Conservation (phyloP, 2,329 filamentous ascomycete species). For the Colletotrichum sidae region DNA sequence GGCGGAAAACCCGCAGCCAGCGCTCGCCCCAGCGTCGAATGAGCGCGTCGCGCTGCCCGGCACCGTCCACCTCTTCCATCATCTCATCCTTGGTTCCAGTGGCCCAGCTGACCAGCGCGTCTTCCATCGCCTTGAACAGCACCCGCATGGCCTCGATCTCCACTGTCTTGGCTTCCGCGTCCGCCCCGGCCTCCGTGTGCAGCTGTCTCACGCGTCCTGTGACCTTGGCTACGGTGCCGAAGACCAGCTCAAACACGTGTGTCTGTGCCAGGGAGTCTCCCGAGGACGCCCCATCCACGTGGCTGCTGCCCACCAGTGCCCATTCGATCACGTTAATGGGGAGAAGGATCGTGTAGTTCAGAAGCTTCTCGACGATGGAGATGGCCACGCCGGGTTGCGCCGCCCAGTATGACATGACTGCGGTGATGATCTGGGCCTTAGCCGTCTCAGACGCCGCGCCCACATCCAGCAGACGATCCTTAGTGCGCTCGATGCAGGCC, state of each 20-base stretch:
- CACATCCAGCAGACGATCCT: conserved; percentile 85
- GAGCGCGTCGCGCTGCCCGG: conserved; percentile 69
- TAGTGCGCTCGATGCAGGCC: conserved; percentile 94
- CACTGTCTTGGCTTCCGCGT: conserved; percentile 73
- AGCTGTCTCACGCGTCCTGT: conserved; percentile 88
- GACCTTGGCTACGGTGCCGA: conserved; percentile 90
- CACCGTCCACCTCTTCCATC: conserved; percentile 75
- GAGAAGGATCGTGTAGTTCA: conserved; percentile 96
- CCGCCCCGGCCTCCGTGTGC: conserved; percentile 60
- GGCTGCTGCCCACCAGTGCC: conserved; percentile 74
- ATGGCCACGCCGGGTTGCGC: conserved; percentile 93
- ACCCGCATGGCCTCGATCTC: conserved; percentile 82
- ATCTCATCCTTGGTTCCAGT: conserved; percentile 78
- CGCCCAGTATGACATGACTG: conserved; percentile 92
- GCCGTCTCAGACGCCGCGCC: conserved; percentile 80
- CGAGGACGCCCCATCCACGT: conserved; percentile 64
- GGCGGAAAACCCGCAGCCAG: conserved; percentile 87
- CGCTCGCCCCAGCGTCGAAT: conserved; percentile 84
- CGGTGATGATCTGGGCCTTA: conserved; percentile 87
- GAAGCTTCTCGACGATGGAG: conserved; percentile 93
- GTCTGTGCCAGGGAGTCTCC: conserved; percentile 77
- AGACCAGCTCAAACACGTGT: conserved; percentile 90
- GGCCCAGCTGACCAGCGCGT: conserved; percentile 79
- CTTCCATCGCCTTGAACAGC: conserved; percentile 84
- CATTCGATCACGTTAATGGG: conserved; percentile 89